A percentile compares a stretch with the other conserved stretches of the same genome.
phyloP scores from a whole-genome alignment of 2,329 filamentous ascomycete genomes.

The Knoxdaviesia proteae region DNA sequence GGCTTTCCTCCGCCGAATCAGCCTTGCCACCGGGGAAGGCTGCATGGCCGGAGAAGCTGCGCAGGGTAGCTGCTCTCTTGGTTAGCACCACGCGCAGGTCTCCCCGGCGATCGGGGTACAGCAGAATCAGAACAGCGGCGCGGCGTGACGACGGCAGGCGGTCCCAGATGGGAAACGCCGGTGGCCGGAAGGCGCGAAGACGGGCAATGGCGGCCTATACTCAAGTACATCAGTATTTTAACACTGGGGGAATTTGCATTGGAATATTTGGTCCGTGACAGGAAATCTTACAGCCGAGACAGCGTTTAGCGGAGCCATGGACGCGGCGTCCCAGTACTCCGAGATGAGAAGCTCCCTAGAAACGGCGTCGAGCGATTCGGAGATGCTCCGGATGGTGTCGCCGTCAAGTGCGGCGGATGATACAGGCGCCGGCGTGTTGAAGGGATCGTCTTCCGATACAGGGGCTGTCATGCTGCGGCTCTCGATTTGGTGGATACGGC shows the following conservation, averaged over 20 bases:
- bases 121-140: slow-evolving; percentile 69
- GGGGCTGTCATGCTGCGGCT: too few species aligned
- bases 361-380: slow-evolving; percentile 1
- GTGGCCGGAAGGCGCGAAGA: slow-evolving; percentile 37
- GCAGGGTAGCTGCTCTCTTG: slow-evolving; percentile 41
- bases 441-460: too few species aligned
- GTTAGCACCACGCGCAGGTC: slow-evolving; percentile 55
- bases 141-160: slow-evolving; percentile 41
- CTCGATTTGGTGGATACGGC: too few species aligned
- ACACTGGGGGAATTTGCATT: too few species aligned
- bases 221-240: too few species aligned
- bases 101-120: slow-evolving; percentile 68
- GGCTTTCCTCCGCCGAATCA: slow-evolving; percentile 34
- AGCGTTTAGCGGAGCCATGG: slow-evolving; percentile 34
- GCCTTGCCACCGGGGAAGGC: slow-evolving; percentile 68
- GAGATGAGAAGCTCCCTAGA: background rate
- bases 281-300: slow-evolving; percentile 27
- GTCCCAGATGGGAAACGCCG: slow-evolving; percentile 41
- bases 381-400: background rate
- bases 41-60: slow-evolving; percentile 64
- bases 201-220: slow-evolving; percentile 36
- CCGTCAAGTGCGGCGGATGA: background rate
- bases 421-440: background rate
- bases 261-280: too few species aligned
- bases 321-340: slow-evolving; percentile 32